Percentiles rank a stretch among this genome's conserved stretches.
These are phyloP conservation scores for Taxillus chinensis DNA, from an alignment of 164 flowering plant species.

Conservation along the genomic window DNA sequence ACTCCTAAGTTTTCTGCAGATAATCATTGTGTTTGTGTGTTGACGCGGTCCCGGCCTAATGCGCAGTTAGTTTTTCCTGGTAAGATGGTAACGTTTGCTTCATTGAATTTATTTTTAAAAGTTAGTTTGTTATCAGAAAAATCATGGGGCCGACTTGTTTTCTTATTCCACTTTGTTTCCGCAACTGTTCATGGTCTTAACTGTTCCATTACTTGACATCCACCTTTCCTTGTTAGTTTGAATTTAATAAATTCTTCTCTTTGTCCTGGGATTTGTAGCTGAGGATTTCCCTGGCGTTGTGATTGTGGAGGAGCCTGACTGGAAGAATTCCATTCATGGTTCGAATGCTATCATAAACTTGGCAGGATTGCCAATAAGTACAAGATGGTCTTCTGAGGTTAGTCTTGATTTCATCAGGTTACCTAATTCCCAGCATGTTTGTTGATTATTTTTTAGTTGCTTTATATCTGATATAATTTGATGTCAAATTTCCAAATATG, in stretches of 20 bases:
- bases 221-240: too few relatives aligned
- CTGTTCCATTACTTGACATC: too few relatives aligned
- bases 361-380: conserved; percentile 93
- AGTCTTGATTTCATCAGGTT: background rate
- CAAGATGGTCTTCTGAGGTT: conserved; percentile 96
- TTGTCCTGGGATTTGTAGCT: conserved; percentile 21
- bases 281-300: conserved; percentile 63
- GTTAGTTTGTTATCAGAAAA: too few relatives aligned
- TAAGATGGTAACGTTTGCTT: conserved; percentile 82
- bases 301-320: conserved; percentile 79
- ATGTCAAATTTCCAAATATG: too few relatives aligned
- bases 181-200: too few relatives aligned
- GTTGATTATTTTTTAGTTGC: too few relatives aligned
- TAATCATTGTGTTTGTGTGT: conserved; percentile 61
- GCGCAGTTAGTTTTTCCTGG: conserved; percentile 86
- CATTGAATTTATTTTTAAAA: too few relatives aligned
- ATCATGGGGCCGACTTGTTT: too few relatives aligned
- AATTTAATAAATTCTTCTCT: background rate
- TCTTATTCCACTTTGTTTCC: too few relatives aligned
- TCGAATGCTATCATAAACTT: conserved; percentile 91
- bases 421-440: background rate
- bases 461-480: too few relatives aligned
- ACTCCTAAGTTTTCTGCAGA: conserved; percentile 29
- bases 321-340: conserved; percentile 69
- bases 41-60: conserved; percentile 80